Evolutionary conservation across 352 stramenopile genomes (phyloP).

Genomic region (Phytophthora citricola): DNA sequence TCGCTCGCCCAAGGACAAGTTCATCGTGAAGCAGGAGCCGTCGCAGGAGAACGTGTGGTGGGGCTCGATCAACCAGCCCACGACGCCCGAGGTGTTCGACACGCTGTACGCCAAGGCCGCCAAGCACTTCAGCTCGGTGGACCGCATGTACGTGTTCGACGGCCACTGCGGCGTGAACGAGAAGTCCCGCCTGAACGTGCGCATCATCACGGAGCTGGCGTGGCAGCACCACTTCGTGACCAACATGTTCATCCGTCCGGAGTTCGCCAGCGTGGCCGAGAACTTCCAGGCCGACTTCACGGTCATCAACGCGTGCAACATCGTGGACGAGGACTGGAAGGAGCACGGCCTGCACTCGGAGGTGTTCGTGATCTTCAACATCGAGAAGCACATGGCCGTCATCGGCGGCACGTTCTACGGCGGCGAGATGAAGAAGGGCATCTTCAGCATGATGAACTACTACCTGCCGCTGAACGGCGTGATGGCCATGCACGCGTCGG

Average conservation of each 20-base stretch:
- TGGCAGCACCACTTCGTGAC: slow-evolving; percentile 99
- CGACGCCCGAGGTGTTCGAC: slow-evolving; percentile 90
- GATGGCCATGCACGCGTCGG: slow-evolving; percentile 98
- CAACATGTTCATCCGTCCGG: slow-evolving; percentile 96
- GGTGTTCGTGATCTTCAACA: slow-evolving; percentile 97
- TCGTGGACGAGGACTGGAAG: slow-evolving; percentile 70
- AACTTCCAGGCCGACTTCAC: slow-evolving; percentile 97
- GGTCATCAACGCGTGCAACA: slow-evolving; percentile 97
- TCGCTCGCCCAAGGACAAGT: slow-evolving; percentile 78
- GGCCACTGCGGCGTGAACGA: slow-evolving; percentile 95
- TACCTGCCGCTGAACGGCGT: slow-evolving; percentile 95
- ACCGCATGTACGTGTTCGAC: slow-evolving; percentile 97
- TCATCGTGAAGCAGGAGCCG: too few relatives aligned
- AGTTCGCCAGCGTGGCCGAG: slow-evolving; percentile 86
- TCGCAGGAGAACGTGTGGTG: too few relatives aligned
- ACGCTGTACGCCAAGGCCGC: slow-evolving; percentile 95
- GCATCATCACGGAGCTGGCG: slow-evolving; percentile 97
- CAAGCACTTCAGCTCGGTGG: slow-evolving; percentile 92
- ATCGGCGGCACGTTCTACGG: slow-evolving; percentile 97
- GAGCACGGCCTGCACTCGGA: slow-evolving; percentile 92
- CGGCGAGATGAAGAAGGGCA: slow-evolving; percentile 99
- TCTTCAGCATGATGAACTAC: slow-evolving; percentile 99
- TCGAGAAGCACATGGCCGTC: slow-evolving; percentile 95
- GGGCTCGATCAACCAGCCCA: too few relatives aligned
- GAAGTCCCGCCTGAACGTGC: slow-evolving; percentile 94